These are phyloP conservation scores for Beverwykella pulmonaria DNA, from an alignment of 495 filamentous ascomycete species.

Conservation along the genomic window DNA sequence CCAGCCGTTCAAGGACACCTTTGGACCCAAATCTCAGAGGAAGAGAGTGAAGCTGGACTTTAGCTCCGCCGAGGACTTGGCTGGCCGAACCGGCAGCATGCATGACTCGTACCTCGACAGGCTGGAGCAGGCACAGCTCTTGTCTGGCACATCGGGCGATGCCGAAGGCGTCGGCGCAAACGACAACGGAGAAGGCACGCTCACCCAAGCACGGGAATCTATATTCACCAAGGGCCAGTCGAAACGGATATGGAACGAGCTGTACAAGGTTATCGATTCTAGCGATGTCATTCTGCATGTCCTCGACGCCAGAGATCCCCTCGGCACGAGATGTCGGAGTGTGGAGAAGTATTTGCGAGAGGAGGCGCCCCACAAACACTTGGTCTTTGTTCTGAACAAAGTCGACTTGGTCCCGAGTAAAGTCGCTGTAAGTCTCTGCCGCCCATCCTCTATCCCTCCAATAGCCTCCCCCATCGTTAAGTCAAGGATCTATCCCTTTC, in stretches of 20 bases:
- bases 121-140: conserved; percentile 68
- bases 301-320: conserved; percentile 48
- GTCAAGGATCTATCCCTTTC: conserved; percentile 84
- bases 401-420: conserved; percentile 91
- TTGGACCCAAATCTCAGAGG: conserved; percentile 89
- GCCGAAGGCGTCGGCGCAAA: conserved; percentile 50
- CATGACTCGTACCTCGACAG: conserved; percentile 79
- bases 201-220: conserved; percentile 76
- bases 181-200: conserved; percentile 50
- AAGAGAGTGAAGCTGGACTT: conserved; percentile 89
- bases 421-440: conserved; percentile 78
- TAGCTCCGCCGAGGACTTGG: conserved; percentile 76
- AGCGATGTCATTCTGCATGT: conserved; percentile 49
- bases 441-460: background rate
- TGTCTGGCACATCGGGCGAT: conserved; percentile 67
- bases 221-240: conserved; percentile 94
- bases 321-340: conserved; percentile 61
- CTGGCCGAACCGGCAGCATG: conserved; percentile 72
- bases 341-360: conserved; percentile 92
- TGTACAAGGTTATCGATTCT: conserved; percentile 72
- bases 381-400: conserved; percentile 93
- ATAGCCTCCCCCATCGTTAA: conserved; percentile 65
- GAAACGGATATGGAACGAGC: conserved; percentile 95
- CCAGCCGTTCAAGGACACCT: conserved; percentile 82
- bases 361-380: conserved; percentile 93